phyloP scores from a whole-genome alignment of 2,329 filamentous ascomycete species.

The Colletotrichum cereale region DNA sequence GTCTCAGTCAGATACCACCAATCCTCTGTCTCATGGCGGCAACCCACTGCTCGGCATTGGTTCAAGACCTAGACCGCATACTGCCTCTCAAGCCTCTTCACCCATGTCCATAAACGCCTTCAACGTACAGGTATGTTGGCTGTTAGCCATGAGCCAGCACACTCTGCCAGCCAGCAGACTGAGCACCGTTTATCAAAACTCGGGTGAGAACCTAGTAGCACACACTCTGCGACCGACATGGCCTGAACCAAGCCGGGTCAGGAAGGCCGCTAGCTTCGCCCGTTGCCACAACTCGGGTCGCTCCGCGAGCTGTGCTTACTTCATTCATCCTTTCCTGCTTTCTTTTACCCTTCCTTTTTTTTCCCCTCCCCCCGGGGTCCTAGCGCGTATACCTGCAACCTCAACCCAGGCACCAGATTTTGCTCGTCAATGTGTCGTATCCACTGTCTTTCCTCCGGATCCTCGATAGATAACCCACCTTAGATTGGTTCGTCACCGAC shows the following conservation, averaged over 20 bases:
- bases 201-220: background rate
- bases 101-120: background rate
- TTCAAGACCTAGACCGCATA: background rate
- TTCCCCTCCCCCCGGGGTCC: background rate
- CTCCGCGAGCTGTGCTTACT: background rate
- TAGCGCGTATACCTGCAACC: background rate
- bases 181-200: background rate
- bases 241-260: constrained; percentile 31
- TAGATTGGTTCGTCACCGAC: background rate
- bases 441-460: background rate
- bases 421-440: background rate
- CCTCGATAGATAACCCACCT: background rate
- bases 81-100: no score
- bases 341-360: background rate
- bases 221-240: background rate
- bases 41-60: background rate
- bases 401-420: background rate
- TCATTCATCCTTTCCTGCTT: background rate
- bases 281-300: constrained; percentile 4
- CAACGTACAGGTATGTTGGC: background rate
- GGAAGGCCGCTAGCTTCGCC: constrained; percentile 27
- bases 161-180: background rate
- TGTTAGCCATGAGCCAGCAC: background rate
- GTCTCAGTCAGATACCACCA: background rate
- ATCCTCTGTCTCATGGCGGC: background rate